Conservation (phyloP, 495 filamentous ascomycete genomes). For the Lichina pygmaea region DNA sequence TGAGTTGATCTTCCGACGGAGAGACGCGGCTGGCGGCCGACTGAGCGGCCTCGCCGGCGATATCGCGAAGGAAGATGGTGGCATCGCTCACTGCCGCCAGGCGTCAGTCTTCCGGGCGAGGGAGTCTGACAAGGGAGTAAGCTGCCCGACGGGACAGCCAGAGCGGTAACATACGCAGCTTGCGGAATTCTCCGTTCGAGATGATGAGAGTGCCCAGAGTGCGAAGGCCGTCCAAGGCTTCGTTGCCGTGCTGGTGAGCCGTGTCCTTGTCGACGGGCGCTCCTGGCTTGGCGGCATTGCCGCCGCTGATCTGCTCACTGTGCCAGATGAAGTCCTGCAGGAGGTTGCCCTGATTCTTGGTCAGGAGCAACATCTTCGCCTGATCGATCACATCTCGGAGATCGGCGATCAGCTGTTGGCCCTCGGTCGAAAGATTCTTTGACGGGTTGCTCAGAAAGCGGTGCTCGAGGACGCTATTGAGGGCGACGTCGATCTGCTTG, state of each 20-base stretch:
- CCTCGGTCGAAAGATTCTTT: conserved; percentile 55
- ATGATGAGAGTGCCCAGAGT: conserved; percentile 74
- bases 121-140: neutral
- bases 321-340: conserved; percentile 95
- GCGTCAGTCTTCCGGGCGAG: too few relatives aligned
- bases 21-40: conserved; percentile 56
- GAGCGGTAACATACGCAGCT: conserved; percentile 38
- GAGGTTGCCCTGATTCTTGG: conserved; percentile 85
- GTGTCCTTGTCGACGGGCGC: conserved; percentile 46
- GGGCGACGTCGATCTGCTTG: conserved; percentile 80
- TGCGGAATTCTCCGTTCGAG: conserved; percentile 90
- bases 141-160: neutral
- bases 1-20: conserved; percentile 52
- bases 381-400: conserved; percentile 63
- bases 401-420: conserved; percentile 47
- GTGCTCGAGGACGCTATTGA: conserved; percentile 58
- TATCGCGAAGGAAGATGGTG: conserved; percentile 56
- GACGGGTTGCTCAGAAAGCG: conserved; percentile 43
- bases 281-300: conserved; percentile 26
- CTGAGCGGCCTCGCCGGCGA: conserved; percentile 66
- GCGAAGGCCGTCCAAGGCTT: conserved; percentile 62
- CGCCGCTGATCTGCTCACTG: conserved; percentile 43
- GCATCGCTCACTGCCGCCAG: conserved; percentile 48
- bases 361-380: conserved; percentile 65
- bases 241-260: conserved; percentile 53